Evolutionary conservation across 164 flowering plant species (phyloP), one percentile per base, ranked within the genome.

Genomic region (Chimonanthus salicifolius): DNA sequence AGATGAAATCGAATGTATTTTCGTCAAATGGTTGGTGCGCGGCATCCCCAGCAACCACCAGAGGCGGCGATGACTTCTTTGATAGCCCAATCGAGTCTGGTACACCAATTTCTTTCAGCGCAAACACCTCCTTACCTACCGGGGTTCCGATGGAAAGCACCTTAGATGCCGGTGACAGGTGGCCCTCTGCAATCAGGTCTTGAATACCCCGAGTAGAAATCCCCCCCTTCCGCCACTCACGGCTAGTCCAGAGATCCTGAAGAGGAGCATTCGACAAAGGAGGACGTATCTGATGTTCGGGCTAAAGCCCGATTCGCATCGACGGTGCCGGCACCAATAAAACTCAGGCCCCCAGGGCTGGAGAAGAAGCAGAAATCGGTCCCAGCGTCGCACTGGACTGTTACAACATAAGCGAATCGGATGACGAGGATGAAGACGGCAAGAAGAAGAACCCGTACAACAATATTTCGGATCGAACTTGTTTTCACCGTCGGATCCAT

Each of bases 281-380:
- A 64, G 4, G 47, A 46, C 6, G 20, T 68, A 69, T 33, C 75
- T 18, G 71, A 3, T 80, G 70, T 4, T 51, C 72, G 49, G 46
- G 15, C 86, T 71, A 0, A 76, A 62, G 47, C 72, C 60, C 16
- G 60, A 13, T 54, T 54, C 16, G 49, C 67, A 49, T 62, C 78
- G 68, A 71, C 9, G 5, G 62, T 75, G 58, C 82, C 83, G 66
- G 77, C 43, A 49, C 78, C 76, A 43, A 80, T 82, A 43, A 85
- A 43, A 72, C 80, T 85, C 20, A 88, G 9, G 74, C 77, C 87
- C 15, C 83, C 88, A 54, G 92, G 83, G 50, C 80, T 45, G 64
- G 94, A 78, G 80, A 92, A 91, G 85, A 96, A 91, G 75, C 97
- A 93, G 84, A 95, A 95, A 63, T 87, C 88, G 46, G 85, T 16